phyloP scores from a whole-genome alignment of 768 basidiomycete species.

The Pleurotus platypus region DNA sequence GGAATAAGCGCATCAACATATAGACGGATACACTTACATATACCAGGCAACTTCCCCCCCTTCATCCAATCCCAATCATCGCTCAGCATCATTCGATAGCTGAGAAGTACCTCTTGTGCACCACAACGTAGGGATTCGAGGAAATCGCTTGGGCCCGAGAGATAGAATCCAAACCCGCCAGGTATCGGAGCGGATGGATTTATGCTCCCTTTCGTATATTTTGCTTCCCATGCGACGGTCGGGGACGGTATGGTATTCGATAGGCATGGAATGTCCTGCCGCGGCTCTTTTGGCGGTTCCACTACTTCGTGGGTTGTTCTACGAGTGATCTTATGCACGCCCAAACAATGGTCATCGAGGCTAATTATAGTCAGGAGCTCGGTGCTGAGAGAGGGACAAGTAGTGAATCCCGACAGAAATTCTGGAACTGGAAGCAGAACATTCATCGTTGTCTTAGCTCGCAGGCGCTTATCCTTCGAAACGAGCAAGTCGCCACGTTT shows the following conservation, averaged over 20 bases:
- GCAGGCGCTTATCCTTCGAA: no score
- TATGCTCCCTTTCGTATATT: slow-evolving; percentile 58
- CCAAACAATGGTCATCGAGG: slow-evolving; percentile 40
- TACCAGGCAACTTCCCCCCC: slow-evolving; percentile 75
- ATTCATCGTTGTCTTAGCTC: not conserved
- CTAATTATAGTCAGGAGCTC: slow-evolving; percentile 20
- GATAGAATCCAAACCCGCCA: slow-evolving; percentile 72
- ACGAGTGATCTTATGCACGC: slow-evolving; percentile 44
- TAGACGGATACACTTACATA: slow-evolving; percentile 42
- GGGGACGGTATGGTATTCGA: slow-evolving; percentile 15
- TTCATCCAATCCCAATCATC: slow-evolving; percentile 64
- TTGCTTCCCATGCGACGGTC: slow-evolving; percentile 53
- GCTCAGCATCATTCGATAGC: slow-evolving; percentile 66
- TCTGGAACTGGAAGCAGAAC: slow-evolving; percentile 20
- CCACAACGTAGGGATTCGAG: slow-evolving; percentile 26
- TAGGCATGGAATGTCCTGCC: not conserved
- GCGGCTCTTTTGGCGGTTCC: slow-evolving; percentile 20
- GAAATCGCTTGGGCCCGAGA: slow-evolving; percentile 50
- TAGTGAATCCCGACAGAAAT: slow-evolving; percentile 40
- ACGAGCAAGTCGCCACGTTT: no score
- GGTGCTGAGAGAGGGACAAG: slow-evolving; percentile 23
- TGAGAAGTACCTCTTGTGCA: slow-evolving; percentile 54
- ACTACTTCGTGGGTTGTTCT: slow-evolving; percentile 30
- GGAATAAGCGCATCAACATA: not conserved
- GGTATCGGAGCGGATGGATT: slow-evolving; percentile 48